Base-by-base conservation (phyloP, 345 rosid species). In the Citrus glauca region DNA sequence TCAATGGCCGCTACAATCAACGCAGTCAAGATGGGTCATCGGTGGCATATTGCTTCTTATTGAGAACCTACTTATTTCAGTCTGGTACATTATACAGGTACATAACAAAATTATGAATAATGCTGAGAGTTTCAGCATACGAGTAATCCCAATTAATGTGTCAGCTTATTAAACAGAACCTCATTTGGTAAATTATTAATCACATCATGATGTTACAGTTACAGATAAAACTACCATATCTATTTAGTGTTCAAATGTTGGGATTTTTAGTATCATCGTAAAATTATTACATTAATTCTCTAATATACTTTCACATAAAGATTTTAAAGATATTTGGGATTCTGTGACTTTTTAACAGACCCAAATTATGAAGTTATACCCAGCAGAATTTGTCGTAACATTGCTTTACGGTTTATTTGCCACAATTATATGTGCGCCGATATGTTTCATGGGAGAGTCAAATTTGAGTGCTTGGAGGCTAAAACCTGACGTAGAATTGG, bases 351-450 rank as follows among this genome's bases (percentile, higher is more conserved):
- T 67, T 1, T 71, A 67, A 7, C 77, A 90, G 91, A 73, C 90
- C 38, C 83, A 71, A 53, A 45, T 87, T 56, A 83, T 87, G 89
- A 69, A 77, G 80, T 65, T 80, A 32, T 87, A 84, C 75, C 90
- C 90, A 59, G 83, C 78, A 69, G 84, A 78, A 76, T 25, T 86
- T 48, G 72, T 77, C 0, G 78, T 88, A 17, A 80, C 76, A 0
- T 84, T 84, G 73, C 69, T 84, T 25, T 73, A 72, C 80, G 45
- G 24, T 77, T 66, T 88, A 59, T 82, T 45, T 5, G 65, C 38
- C 13, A 77, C 81, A 5, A 35, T 88, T n/a, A 60, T 88, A 66
- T 83, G 86, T 2, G 82, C 74, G 45, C 85, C 88, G 1, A 77
- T 88, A 27, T 83, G 86, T 79, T 73, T 88, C 19, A 16, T 77